These are phyloP conservation scores for Dendrobium officinale DNA, from an alignment of 106 monocot species.

Conservation along the genomic window DNA sequence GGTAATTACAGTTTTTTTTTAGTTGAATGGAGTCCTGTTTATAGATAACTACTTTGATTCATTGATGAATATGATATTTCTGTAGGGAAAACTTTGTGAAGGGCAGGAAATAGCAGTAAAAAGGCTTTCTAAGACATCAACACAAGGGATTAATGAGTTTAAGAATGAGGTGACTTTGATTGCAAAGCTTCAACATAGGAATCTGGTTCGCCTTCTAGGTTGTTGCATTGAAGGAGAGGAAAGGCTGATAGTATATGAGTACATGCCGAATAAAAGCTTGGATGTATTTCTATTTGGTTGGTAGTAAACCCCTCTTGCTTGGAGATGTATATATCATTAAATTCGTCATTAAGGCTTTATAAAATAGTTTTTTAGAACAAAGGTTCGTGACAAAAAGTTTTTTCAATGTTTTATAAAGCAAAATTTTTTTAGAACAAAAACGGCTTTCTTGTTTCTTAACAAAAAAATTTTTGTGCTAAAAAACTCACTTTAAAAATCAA, in stretches of 20 bases:
- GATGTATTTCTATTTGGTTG: conserved; percentile 31
- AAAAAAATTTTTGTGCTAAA: no score
- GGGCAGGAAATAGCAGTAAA: conserved; percentile 29
- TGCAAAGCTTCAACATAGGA: conserved; percentile 31
- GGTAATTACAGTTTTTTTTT: conserved; percentile 6
- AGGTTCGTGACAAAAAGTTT: no score
- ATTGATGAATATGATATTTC: not conserved
- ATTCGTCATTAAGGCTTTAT: no score
- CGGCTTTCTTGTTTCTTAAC: no score
- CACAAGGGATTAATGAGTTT: conserved; percentile 30
- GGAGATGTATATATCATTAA: not conserved
- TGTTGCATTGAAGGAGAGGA: conserved; percentile 30
- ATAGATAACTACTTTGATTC: not conserved
- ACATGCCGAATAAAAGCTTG: conserved; percentile 34
- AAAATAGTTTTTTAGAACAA: no score
- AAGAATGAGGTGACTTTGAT: conserved; percentile 17
- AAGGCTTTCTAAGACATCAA: conserved; percentile 17
- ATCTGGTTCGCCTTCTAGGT: conserved; percentile 29
- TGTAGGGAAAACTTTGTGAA: conserved; percentile 17
- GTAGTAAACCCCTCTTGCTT: not conserved
- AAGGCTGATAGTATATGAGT: conserved; percentile 31
- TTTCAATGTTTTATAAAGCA: no score
- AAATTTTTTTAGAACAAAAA: no score
- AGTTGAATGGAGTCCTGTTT: not conserved
- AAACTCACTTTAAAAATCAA: no score